Percentiles rank a stretch among this genome's conserved stretches.
phyloP scores from a whole-genome alignment of 1,284 basidiomycete genomes.

The Kwoniella shivajii region DNA sequence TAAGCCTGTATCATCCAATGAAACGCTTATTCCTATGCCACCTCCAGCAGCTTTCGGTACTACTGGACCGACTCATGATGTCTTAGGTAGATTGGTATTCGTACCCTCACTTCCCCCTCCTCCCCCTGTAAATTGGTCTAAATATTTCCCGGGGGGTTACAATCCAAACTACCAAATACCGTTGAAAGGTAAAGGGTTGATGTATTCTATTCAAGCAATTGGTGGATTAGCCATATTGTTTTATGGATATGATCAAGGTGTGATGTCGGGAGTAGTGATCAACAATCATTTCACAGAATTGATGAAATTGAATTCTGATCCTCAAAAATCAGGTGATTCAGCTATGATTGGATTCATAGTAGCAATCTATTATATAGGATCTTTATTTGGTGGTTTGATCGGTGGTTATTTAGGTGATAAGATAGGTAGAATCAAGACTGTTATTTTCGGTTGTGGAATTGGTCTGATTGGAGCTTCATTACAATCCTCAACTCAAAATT shows the following conservation, averaged over 20 bases:
- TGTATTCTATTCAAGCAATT: constrained; percentile 10
- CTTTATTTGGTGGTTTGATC: constrained; percentile 37
- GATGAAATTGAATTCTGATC: background rate
- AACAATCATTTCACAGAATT: constrained; percentile 3
- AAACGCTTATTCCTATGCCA: background rate
- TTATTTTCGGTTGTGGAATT: constrained; percentile 19
- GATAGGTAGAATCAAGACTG: constrained; percentile 29
- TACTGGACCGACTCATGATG: constrained; percentile 5
- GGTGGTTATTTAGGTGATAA: constrained; percentile 35
- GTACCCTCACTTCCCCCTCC: constrained; percentile 6
- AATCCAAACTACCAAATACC: background rate
- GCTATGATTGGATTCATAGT: constrained; percentile 33
- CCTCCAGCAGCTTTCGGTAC: constrained; percentile 4
- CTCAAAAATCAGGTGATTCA: background rate
- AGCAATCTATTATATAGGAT: constrained; percentile 39
- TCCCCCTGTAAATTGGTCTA: background rate
- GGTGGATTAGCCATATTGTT: constrained; percentile 12
- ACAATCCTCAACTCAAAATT: constrained; percentile 30
- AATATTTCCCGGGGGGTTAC: constrained; percentile 8
- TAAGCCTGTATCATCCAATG: no score
- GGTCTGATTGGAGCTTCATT: constrained; percentile 36
- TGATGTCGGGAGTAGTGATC: constrained; percentile 7
- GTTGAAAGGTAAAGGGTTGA: constrained; percentile 1
- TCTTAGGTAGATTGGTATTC: constrained; percentile 3
- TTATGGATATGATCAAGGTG: constrained; percentile 14